phyloP scores from a whole-genome alignment of 805 yeast genomes.

The Hanseniaspora lachancei region DNA sequence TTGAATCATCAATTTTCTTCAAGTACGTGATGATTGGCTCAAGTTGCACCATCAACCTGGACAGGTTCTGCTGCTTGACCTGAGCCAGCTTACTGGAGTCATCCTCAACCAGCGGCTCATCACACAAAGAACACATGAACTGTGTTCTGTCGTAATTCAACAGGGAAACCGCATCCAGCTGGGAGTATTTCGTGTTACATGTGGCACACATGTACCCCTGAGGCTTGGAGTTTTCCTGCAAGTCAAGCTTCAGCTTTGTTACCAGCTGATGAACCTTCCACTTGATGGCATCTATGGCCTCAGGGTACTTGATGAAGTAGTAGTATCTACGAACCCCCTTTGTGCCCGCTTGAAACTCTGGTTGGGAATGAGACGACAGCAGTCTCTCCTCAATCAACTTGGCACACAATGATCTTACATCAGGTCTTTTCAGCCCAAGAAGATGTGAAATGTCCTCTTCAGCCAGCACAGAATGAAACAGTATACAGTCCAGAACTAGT shows the following conservation, averaged over 20 bases:
- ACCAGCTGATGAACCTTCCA: constrained; percentile 92
- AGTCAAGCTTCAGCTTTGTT: constrained; percentile 61
- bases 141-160: constrained; percentile 67
- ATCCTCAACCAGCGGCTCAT: constrained; percentile 66
- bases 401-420: constrained; percentile 69
- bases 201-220: constrained; percentile 88
- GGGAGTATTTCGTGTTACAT: constrained; percentile 68
- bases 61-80: constrained; percentile 67
- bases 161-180: constrained; percentile 75
- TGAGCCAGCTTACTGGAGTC: constrained; percentile 74
- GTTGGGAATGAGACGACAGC: constrained; percentile 55
- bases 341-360: constrained; percentile 50
- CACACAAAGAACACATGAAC: constrained; percentile 77
- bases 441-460: constrained; percentile 82
- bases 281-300: constrained; percentile 87
- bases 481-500: constrained; percentile 70
- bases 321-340: constrained; percentile 65
- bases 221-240: constrained; percentile 74
- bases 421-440: constrained; percentile 74
- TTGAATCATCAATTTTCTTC: constrained; percentile 68
- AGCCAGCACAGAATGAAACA: constrained; percentile 76
- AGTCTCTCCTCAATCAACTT: constrained; percentile 74
- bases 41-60: constrained; percentile 73
- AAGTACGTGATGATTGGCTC: constrained; percentile 76
- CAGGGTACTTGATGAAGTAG: constrained; percentile 77